phyloP scores from a whole-genome alignment of 2,329 filamentous ascomycete genomes.

The Colletotrichum tanaceti region DNA sequence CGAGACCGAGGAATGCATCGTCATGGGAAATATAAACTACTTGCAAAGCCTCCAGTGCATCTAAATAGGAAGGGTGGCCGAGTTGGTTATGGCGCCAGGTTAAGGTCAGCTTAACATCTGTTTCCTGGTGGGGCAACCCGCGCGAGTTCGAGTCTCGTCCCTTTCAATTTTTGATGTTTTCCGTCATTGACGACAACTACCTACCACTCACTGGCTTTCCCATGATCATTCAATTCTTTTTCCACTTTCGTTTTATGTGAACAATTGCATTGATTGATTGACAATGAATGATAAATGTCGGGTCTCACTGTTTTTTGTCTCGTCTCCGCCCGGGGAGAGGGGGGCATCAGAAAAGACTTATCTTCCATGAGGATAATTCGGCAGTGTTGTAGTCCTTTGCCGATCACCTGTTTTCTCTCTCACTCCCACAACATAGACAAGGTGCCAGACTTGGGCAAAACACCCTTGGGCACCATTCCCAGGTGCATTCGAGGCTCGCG shows the following conservation, averaged over 20 bases:
- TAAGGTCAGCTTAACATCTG: constrained; percentile 41
- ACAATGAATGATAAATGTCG: too few relatives aligned
- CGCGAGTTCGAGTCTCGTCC: constrained; percentile 41
- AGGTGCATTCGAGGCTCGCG: background rate
- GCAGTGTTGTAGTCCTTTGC: too few relatives aligned
- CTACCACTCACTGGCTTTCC: background rate
- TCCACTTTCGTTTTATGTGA: background rate
- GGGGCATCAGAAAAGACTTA: too few relatives aligned
- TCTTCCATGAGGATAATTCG: too few relatives aligned
- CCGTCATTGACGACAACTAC: background rate
- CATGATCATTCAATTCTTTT: background rate
- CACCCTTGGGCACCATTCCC: background rate
- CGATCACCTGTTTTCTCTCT: too few relatives aligned
- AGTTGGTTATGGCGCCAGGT: constrained; percentile 42
- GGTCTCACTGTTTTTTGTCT: too few relatives aligned
- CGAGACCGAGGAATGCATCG: too few relatives aligned
- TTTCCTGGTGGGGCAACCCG: constrained; percentile 41
- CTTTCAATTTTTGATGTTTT: constrained; percentile 14
- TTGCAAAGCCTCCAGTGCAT: fast-evolving
- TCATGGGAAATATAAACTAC: too few relatives aligned
- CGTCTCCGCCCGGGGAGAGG: too few relatives aligned
- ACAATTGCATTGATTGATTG: too few relatives aligned
- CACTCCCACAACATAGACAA: background rate
- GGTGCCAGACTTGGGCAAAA: background rate
- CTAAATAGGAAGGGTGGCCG: constrained; percentile 36